A percentile compares a stretch with the other conserved stretches of the same genome.
Evolutionary conservation across 75 land plant species (phyloP).

Genomic region (Larix kaempferi): DNA sequence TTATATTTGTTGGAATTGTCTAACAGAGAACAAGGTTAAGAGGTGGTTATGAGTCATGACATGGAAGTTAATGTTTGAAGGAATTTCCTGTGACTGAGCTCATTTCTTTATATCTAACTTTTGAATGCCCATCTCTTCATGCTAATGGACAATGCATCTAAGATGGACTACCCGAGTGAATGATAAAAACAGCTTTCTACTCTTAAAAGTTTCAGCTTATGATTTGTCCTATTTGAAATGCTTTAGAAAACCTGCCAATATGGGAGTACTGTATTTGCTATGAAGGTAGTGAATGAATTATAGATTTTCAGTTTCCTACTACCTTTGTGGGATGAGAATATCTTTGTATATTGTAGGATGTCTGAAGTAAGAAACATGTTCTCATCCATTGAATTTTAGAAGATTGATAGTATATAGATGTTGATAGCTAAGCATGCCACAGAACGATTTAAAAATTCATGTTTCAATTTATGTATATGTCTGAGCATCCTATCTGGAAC

Average conservation of each 20-base stretch:
- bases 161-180: background rate
- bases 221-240: background rate
- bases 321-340: background rate
- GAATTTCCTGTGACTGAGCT: background rate
- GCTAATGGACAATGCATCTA: background rate
- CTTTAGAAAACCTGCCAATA: slow-evolving; percentile 1
- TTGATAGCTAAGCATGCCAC: too few species aligned
- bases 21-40: too few species aligned
- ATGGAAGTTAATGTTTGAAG: too few species aligned
- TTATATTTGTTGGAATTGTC: too few species aligned
- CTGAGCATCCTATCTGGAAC: background rate
- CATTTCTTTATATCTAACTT: background rate
- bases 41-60: too few species aligned
- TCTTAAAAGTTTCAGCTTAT: background rate
- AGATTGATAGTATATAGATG: background rate
- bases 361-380: background rate
- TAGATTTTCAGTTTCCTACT: background rate
- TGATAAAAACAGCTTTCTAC: background rate
- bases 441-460: too few species aligned
- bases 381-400: background rate
- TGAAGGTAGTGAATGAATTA: background rate
- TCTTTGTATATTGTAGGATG: background rate
- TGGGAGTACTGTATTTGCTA: background rate
- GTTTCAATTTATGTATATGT: too few species aligned
- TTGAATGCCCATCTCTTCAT: background rate